Evolutionary conservation across 768 basidiomycete genomes (phyloP).

Genomic region (Steccherinum ochraceum): DNA sequence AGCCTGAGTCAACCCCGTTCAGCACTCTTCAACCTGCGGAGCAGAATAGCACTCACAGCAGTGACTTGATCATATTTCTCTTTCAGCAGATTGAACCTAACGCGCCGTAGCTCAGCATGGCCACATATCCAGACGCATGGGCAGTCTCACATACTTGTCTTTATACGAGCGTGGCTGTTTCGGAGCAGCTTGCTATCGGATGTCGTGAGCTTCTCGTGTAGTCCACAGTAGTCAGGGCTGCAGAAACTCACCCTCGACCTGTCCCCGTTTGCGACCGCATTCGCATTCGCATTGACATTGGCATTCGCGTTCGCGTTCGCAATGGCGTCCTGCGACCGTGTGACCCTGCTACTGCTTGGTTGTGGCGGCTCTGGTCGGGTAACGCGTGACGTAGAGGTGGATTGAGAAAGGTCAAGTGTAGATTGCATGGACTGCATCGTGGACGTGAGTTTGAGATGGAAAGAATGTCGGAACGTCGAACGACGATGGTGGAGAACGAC

Average conservation of each 20-base stretch:
- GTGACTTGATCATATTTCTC: conserved; percentile 14
- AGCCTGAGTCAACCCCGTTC: conserved; percentile 12
- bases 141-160: conserved; percentile 4
- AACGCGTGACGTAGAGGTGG: not conserved
- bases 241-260: conserved; percentile 2
- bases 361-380: not conserved
- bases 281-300: not conserved
- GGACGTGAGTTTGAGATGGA: too few species aligned
- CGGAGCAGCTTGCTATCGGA: not conserved
- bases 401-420: not conserved
- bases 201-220: not conserved
- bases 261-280: not conserved
- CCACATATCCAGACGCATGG: not conserved
- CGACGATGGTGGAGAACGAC: too few species aligned
- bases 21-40: not conserved
- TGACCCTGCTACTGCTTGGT: not conserved
- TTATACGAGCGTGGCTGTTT: conserved; percentile 6
- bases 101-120: not conserved
- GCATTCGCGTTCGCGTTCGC: not conserved
- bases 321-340: not conserved
- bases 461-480: too few species aligned
- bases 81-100: conserved; percentile 10
- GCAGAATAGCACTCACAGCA: conserved; percentile 7
- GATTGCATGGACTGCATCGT: not conserved
- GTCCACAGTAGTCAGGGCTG: not conserved